These are phyloP conservation scores for Allomyces macrogynus DNA, from an alignment of 192 early-diverging fungal genomes.

Conservation along the genomic window DNA sequence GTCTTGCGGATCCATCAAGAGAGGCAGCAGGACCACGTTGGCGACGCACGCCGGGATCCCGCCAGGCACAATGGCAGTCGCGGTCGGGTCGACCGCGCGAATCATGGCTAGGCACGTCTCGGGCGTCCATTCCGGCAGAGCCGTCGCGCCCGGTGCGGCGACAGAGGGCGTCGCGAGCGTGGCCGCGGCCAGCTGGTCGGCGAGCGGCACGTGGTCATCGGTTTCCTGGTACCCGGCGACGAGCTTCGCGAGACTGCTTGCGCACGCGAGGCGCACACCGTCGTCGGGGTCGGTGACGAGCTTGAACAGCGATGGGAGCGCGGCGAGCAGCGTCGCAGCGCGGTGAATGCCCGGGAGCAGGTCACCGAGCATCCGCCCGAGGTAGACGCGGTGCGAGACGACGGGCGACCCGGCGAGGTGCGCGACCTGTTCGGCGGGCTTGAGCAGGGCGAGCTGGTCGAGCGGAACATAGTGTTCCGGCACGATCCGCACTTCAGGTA, in stretches of 20 bases:
- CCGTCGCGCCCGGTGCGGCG: no score
- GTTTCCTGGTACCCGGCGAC: neutral
- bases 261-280: neutral
- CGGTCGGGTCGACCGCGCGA: neutral
- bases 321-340: neutral
- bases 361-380: neutral
- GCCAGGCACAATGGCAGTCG: no score
- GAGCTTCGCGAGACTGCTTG: neutral
- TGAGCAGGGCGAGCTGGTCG: neutral
- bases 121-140: neutral
- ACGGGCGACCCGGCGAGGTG: neutral
- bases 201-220: neutral
- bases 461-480: neutral
- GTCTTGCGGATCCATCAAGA: neutral
- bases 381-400: neutral
- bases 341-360: neutral
- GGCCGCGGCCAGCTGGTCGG: neutral
- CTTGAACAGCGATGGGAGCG: neutral
- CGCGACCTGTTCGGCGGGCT: neutral
- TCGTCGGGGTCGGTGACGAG: neutral
- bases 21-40: neutral
- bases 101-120: neutral
- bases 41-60: neutral
- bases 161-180: neutral
- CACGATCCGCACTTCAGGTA: neutral